phyloP scores from a whole-genome alignment of 2,329 filamentous ascomycete species.

The Chaetothyriales sp. region DNA sequence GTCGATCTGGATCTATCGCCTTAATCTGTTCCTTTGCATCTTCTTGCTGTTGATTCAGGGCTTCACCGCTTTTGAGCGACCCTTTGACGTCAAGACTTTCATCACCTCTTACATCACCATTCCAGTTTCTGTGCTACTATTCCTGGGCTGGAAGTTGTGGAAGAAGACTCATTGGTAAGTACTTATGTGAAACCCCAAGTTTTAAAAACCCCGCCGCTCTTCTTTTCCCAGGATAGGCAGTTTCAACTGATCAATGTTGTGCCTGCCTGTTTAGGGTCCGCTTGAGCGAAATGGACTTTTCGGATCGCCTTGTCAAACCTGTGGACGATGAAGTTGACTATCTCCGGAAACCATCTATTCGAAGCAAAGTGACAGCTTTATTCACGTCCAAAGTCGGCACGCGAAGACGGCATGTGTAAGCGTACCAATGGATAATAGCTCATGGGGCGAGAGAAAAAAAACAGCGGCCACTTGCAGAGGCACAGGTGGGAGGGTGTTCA shows the following conservation, averaged over 20 bases:
- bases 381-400: neutral
- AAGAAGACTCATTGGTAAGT: conserved; percentile 18
- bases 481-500: too few relatives aligned
- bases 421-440: too few relatives aligned
- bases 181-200: too few relatives aligned
- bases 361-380: conserved; percentile 1
- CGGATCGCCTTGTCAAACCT: conserved; percentile 3
- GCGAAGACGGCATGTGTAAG: conserved; percentile 1
- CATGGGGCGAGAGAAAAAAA: too few relatives aligned
- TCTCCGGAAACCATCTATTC: neutral
- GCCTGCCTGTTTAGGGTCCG: conserved; percentile 2
- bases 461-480: too few relatives aligned
- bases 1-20: conserved; percentile 1
- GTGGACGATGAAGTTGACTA: conserved; percentile 1
- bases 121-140: conserved; percentile 13
- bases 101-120: conserved; percentile 6
- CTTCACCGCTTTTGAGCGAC: conserved; percentile 28
- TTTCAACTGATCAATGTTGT: neutral
- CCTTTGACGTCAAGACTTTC: conserved; percentile 3
- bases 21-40: conserved; percentile 42
- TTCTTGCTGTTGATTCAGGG: conserved; percentile 54
- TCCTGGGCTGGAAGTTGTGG: conserved; percentile 28
- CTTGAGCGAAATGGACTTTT: conserved; percentile 4
- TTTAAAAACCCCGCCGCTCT: neutral
- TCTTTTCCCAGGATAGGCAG: neutral